Conservation (phyloP, 2,329 filamentous ascomycete genomes). For the Cladorrhinum sp. region DNA sequence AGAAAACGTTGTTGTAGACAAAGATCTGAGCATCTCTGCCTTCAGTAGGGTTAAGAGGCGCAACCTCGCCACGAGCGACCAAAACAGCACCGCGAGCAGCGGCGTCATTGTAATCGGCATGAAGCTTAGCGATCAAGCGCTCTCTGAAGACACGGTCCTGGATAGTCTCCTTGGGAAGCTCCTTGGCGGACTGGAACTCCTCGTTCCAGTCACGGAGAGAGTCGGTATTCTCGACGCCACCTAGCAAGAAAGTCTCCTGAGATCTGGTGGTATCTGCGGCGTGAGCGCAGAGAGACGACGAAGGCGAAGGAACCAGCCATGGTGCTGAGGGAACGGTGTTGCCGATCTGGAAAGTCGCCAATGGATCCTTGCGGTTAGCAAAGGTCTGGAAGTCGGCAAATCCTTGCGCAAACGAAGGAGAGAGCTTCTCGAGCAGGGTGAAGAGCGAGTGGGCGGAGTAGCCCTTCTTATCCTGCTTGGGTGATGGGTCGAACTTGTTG, state of each 20-base stretch:
- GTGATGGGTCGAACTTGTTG: slow-evolving; percentile 88
- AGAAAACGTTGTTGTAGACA: slow-evolving; percentile 99
- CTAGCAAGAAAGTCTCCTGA: slow-evolving; percentile 87
- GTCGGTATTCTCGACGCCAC: slow-evolving; percentile 89
- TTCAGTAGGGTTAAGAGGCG: slow-evolving; percentile 92
- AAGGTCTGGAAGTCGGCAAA: slow-evolving; percentile 79
- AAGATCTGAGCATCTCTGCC: slow-evolving; percentile 93
- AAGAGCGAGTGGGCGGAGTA: slow-evolving; percentile 82
- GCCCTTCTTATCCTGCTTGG: slow-evolving; percentile 73
- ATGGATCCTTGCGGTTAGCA: slow-evolving; percentile 80
- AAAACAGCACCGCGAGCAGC: slow-evolving; percentile 88
- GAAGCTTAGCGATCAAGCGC: slow-evolving; percentile 88
- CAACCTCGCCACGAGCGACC: slow-evolving; percentile 88
- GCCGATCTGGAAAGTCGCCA: slow-evolving; percentile 92
- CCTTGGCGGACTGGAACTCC: slow-evolving; percentile 94
- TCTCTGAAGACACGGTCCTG: slow-evolving; percentile 96
- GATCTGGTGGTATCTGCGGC: slow-evolving; percentile 81
- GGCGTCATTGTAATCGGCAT: slow-evolving; percentile 96
- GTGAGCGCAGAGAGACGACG: slow-evolving; percentile 65
- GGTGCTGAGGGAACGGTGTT: slow-evolving; percentile 90
- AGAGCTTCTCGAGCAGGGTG: slow-evolving; percentile 72
- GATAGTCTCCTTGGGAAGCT: slow-evolving; percentile 88
- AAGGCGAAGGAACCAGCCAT: slow-evolving; percentile 76
- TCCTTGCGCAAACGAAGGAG: slow-evolving; percentile 73
- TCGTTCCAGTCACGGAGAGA: slow-evolving; percentile 98